These are phyloP conservation scores for Serendipita sp. DNA, from an alignment of 768 basidiomycete species.

Conservation along the genomic window DNA sequence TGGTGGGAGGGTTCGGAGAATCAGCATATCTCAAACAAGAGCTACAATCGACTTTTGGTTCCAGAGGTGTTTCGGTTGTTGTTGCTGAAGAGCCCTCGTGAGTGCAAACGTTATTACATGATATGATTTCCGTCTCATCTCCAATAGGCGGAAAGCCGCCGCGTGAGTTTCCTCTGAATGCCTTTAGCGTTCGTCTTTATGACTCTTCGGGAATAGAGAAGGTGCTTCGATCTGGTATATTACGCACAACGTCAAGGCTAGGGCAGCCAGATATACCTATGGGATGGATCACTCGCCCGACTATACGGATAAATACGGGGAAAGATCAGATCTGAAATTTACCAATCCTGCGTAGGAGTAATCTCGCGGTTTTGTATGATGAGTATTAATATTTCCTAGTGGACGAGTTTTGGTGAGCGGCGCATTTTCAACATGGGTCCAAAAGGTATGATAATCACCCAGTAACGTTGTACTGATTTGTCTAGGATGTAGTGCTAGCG, in stretches of 20 bases:
- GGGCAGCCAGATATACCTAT: neutral
- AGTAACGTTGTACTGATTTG: neutral
- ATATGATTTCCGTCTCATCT: neutral
- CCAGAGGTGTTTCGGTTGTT: neutral
- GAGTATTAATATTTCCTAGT: neutral
- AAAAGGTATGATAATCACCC: neutral
- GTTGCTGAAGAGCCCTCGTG: no score
- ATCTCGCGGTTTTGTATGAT: no score
- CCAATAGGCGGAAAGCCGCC: neutral
- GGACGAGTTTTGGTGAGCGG: neutral
- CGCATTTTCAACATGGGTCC: neutral
- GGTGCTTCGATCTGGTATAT: constrained; percentile 1
- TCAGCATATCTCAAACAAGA: neutral
- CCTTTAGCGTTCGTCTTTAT: neutral
- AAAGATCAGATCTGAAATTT: neutral
- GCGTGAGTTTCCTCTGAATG: neutral
- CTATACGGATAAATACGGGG: neutral
- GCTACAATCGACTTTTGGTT: neutral
- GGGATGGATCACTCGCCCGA: neutral
- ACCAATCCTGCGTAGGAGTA: neutral
- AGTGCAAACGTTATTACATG: neutral
- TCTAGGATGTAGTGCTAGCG: neutral
- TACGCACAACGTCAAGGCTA: no score
- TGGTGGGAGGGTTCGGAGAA: no score
- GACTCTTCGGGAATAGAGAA: neutral